Conservation (phyloP, 2,329 filamentous ascomycete species). For the Zymoseptoria ardabiliae region DNA sequence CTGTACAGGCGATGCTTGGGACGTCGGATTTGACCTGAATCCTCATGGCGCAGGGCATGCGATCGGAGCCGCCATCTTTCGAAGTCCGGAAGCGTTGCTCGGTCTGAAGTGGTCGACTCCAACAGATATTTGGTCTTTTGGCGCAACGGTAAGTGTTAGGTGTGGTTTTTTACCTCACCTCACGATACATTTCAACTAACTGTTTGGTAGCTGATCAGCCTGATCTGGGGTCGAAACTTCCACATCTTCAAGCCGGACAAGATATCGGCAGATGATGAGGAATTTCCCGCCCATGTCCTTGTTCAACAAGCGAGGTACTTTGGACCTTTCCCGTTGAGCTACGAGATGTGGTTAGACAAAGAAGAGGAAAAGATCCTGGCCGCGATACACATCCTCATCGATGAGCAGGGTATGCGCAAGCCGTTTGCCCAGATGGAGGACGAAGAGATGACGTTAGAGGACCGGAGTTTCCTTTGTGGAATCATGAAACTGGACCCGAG, state of each 20-base stretch:
- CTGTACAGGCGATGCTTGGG: constrained; percentile 5
- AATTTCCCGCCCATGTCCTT: constrained; percentile 21
- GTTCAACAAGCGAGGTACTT: constrained; percentile 23
- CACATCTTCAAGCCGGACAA: constrained; percentile 23
- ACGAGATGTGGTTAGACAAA: constrained; percentile 17
- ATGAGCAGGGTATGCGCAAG: constrained; percentile 13
- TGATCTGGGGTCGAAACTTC: constrained; percentile 23
- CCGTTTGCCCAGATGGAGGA: constrained; percentile 22
- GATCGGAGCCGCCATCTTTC: constrained; percentile 33
- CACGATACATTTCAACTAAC: constrained; percentile 2
- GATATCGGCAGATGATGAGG: constrained; percentile 18
- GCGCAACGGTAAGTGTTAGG: constrained; percentile 27
- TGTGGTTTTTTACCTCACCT: background rate
- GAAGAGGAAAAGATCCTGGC: constrained; percentile 13
- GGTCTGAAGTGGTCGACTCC: constrained; percentile 31
- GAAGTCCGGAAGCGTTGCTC: constrained; percentile 32
- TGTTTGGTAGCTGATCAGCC: constrained; percentile 22
- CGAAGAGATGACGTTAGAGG: constrained; percentile 26
- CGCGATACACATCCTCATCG: constrained; percentile 9
- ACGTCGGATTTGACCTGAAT: constrained; percentile 17
- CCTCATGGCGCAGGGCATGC: constrained; percentile 15
- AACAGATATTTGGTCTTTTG: constrained; percentile 37
- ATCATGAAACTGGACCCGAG: constrained; percentile 40
- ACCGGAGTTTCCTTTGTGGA: constrained; percentile 32
- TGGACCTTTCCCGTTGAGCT: constrained; percentile 22